phyloP scores from a whole-genome alignment of 1,139 yeast genomes.

The Pichia sp. region DNA sequence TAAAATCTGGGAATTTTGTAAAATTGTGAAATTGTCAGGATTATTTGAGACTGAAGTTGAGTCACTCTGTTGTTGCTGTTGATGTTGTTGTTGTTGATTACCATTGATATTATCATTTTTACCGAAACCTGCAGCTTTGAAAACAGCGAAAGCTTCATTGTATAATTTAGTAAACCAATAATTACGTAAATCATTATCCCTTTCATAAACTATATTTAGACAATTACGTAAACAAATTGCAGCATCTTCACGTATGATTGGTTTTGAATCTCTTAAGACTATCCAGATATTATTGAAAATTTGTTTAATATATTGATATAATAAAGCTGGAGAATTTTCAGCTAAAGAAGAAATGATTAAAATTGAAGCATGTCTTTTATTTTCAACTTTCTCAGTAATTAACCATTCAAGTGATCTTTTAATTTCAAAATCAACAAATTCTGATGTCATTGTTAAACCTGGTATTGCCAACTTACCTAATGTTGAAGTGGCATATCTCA shows the following conservation, averaged over 20 bases:
- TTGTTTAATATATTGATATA: slow-evolving; percentile 71
- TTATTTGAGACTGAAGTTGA: no score
- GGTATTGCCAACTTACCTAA: slow-evolving; percentile 85
- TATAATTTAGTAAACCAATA: slow-evolving; percentile 67
- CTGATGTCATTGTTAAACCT: slow-evolving; percentile 84
- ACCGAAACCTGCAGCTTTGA: slow-evolving; percentile 17
- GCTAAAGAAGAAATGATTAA: slow-evolving; percentile 79
- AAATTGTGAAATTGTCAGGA: neutral
- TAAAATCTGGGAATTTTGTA: slow-evolving; percentile 5
- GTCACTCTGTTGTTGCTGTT: slow-evolving; percentile 1
- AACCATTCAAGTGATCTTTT: slow-evolving; percentile 88
- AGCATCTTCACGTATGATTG: slow-evolving; percentile 71
- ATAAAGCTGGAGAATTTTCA: slow-evolving; percentile 75
- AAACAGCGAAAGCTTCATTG: slow-evolving; percentile 26
- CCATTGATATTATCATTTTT: neutral
- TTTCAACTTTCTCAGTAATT: slow-evolving; percentile 70
- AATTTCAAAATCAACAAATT: slow-evolving; percentile 88
- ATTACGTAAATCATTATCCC: slow-evolving; percentile 65
- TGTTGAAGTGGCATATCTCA: slow-evolving; percentile 80
- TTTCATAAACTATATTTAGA: slow-evolving; percentile 64
- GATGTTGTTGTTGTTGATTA: neutral
- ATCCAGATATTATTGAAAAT: slow-evolving; percentile 82
- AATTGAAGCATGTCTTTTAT: slow-evolving; percentile 85
- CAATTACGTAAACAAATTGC: slow-evolving; percentile 77
- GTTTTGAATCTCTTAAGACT: slow-evolving; percentile 73